A percentile compares a stretch with the other conserved stretches of the same genome.
These are phyloP conservation scores for Solanum arcanum DNA, from an alignment of 257 asterid species.

Conservation along the genomic window DNA sequence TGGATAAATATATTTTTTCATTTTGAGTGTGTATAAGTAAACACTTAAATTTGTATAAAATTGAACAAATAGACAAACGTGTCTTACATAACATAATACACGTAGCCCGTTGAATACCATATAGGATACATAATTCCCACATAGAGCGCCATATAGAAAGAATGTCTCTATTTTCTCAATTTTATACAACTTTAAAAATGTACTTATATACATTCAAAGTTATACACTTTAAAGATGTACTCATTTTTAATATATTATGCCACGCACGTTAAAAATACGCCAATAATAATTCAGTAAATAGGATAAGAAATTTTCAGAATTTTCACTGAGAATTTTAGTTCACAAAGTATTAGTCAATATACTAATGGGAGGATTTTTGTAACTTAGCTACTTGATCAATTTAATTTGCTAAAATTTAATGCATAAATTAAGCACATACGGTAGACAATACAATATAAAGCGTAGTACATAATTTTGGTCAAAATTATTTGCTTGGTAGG, in stretches of 20 bases:
- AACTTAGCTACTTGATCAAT: neutral
- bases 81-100: too few relatives aligned
- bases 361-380: neutral
- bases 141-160: fast-evolving
- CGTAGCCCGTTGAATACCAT: too few relatives aligned
- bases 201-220: too few relatives aligned
- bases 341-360: neutral
- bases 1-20: fast-evolving
- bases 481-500: neutral
- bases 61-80: too few relatives aligned
- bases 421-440: neutral
- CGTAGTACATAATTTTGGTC: neutral
- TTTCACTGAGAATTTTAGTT: neutral
- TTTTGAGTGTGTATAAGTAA: too few relatives aligned
- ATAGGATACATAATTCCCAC: too few relatives aligned
- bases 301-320: neutral
- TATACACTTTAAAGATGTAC: too few relatives aligned
- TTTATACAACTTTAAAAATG: fast-evolving
- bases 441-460: neutral
- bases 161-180: too few relatives aligned
- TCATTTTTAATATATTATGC: too few relatives aligned
- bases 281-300: neutral
- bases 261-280: neutral
- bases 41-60: too few relatives aligned
- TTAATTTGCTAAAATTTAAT: neutral